Evolutionary conservation across 768 basidiomycete species (phyloP).

Genomic region (Naganishia friedmannii): DNA sequence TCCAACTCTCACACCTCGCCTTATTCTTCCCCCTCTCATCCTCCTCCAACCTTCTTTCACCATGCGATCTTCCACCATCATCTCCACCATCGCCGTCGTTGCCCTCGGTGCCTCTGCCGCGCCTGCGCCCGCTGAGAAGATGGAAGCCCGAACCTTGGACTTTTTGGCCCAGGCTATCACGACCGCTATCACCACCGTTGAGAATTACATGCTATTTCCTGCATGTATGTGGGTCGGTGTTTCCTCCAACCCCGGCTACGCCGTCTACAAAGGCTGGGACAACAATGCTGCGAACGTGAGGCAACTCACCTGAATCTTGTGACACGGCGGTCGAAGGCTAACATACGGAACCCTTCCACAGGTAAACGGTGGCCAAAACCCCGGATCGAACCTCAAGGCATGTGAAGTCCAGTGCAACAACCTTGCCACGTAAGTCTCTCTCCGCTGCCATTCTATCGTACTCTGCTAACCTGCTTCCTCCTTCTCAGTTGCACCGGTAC

Average conservation of each 20-base stretch:
- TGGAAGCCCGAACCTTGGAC: not conserved
- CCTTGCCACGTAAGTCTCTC: not conserved
- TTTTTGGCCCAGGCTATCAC: not conserved
- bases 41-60: not conserved
- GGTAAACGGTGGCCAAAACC: slow-evolving; percentile 5
- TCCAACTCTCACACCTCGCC: slow-evolving; percentile 6
- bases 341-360: not conserved
- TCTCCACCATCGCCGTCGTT: slow-evolving; percentile 13
- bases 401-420: slow-evolving; percentile 22
- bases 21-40: not conserved
- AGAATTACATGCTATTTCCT: not conserved
- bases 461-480: not conserved
- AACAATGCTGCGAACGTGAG: slow-evolving; percentile 21
- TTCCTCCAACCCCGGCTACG: slow-evolving; percentile 1
- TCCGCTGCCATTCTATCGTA: not conserved
- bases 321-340: too few relatives aligned
- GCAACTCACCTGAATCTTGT: too few relatives aligned
- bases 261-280: slow-evolving; percentile 14
- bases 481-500: slow-evolving; percentile 6
- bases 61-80: slow-evolving; percentile 5
- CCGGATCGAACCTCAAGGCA: slow-evolving; percentile 8
- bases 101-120: not conserved
- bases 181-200: slow-evolving; percentile 2
- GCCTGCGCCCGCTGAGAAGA: not conserved
- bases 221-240: slow-evolving; percentile 10